Conservation (phyloP, 345 rosid genomes). For the Pistacia vera region DNA sequence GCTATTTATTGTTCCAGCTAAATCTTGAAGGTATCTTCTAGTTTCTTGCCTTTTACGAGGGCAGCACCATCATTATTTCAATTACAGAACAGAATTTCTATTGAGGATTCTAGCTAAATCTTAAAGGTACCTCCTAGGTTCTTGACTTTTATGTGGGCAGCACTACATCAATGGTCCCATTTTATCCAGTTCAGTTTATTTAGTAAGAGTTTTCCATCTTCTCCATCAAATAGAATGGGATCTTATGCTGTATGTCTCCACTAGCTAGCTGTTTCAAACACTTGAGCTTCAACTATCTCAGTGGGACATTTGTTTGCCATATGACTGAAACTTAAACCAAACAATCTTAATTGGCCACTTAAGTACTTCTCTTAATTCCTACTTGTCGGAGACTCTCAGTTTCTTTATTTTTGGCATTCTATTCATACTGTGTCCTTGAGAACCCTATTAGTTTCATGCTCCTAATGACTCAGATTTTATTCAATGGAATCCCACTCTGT, state of each 20-base stretch:
- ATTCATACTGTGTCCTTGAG: not conserved
- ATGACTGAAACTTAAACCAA: not conserved
- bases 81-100: not conserved
- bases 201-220: not conserved
- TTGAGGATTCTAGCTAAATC: not conserved
- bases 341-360: not conserved
- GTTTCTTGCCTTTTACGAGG: not conserved
- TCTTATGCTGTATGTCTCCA: not conserved
- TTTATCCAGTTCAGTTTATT: not conserved
- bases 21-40: not conserved
- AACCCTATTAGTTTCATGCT: not conserved
- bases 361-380: not conserved
- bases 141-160: not conserved
- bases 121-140: not conserved
- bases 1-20: not conserved
- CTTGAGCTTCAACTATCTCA: not conserved
- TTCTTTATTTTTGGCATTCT: not conserved
- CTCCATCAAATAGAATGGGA: not conserved
- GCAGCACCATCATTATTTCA: no score
- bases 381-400: not conserved
- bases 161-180: not conserved
- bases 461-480: not conserved
- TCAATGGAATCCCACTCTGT: not conserved
- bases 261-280: not conserved
- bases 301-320: not conserved